phyloP scores from a whole-genome alignment of 2,329 filamentous ascomycete genomes.

The Elsinoe ampelina region DNA sequence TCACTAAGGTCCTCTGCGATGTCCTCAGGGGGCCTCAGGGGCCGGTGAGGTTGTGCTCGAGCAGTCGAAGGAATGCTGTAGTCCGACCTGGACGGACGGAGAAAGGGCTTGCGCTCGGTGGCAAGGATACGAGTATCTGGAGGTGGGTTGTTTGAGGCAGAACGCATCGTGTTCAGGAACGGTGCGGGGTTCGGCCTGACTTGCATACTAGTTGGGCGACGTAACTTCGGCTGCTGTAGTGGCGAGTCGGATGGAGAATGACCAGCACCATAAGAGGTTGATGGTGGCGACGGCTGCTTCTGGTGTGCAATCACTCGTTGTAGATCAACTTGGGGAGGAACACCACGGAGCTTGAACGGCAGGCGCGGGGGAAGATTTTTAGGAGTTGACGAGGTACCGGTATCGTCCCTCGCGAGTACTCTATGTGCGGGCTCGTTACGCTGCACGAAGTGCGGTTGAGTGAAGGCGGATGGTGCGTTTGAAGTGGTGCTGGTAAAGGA shows the following conservation, averaged over 20 bases:
- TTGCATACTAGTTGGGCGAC: conserved; percentile 37
- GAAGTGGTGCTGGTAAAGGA: conserved; percentile 9
- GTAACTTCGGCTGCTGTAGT: conserved; percentile 18
- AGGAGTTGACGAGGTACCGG: conserved; percentile 19
- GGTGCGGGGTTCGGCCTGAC: conserved; percentile 35
- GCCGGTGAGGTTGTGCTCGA: background rate
- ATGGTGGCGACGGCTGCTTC: conserved; percentile 14
- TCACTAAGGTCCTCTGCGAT: background rate
- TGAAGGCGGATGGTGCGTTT: background rate
- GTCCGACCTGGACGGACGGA: background rate
- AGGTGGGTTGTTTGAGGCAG: conserved; percentile 17
- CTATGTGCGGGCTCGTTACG: conserved; percentile 4
- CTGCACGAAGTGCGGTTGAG: conserved; percentile 9
- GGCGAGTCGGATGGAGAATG: background rate
- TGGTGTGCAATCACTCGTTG: background rate
- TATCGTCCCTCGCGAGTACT: conserved; percentile 11
- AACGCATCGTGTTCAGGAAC: conserved; percentile 33
- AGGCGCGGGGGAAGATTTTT: conserved; percentile 9
- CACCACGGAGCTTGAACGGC: conserved; percentile 13
- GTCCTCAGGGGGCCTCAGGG: background rate
- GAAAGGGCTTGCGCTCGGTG: conserved; percentile 22
- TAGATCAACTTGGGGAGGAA: conserved; percentile 11
- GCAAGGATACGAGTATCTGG: conserved; percentile 20
- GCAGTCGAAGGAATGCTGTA: background rate
- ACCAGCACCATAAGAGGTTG: background rate